Conservation (phyloP, 208 protist species). For the Leishmania tarentolae region DNA sequence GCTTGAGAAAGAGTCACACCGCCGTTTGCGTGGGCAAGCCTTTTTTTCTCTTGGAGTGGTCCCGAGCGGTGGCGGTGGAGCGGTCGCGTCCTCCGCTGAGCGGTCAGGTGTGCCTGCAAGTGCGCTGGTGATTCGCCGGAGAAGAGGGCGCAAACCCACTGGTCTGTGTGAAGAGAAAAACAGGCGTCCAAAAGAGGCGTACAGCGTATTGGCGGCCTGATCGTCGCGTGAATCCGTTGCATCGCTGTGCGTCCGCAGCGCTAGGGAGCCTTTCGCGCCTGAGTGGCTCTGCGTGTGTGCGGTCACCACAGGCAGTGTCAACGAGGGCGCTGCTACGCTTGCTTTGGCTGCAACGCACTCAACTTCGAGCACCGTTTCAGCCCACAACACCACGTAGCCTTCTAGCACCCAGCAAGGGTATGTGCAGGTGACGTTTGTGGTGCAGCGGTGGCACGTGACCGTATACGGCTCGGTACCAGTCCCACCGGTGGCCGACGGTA, state of each 20-base stretch:
- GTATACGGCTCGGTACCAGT: slow-evolving; percentile 2
- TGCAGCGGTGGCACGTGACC: slow-evolving; percentile 32
- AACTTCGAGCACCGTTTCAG: slow-evolving; percentile 40
- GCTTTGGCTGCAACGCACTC: background rate
- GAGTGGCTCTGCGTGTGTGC: background rate
- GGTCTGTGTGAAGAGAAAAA: background rate
- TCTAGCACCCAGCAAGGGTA: slow-evolving; percentile 40
- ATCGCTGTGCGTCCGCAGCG: background rate
- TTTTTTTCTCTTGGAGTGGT: background rate
- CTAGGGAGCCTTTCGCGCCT: too few relatives aligned
- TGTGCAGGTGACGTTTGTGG: slow-evolving; percentile 35
- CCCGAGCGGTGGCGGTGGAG: background rate
- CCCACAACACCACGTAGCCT: slow-evolving; percentile 66
- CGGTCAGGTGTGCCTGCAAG: background rate
- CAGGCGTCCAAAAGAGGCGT: background rate
- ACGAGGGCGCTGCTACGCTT: background rate
- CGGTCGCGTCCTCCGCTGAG: background rate
- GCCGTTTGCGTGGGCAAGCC: background rate
- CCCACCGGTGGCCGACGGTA: too few relatives aligned
- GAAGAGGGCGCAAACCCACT: slow-evolving; percentile 10
- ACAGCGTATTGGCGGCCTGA: background rate
- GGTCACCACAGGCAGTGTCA: too few relatives aligned
- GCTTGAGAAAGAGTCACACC: background rate
- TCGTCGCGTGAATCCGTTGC: background rate
- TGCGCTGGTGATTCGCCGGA: background rate